Evolutionary conservation across 2,329 filamentous ascomycete genomes (phyloP), one percentile per base, ranked within the genome.

Genomic region (Metarhizium sp.): DNA sequence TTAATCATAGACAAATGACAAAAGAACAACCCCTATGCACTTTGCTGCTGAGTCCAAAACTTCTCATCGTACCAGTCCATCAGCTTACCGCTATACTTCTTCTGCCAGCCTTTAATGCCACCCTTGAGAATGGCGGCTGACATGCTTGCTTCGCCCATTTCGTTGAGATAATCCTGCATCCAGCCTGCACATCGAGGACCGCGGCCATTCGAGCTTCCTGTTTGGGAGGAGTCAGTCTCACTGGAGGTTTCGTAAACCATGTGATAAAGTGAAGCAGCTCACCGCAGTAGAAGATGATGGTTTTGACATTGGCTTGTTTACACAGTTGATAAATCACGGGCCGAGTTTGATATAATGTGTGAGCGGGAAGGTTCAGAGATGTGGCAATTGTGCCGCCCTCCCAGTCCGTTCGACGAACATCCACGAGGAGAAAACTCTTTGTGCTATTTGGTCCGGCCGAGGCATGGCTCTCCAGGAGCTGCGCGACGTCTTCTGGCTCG

Each of bases 311-410:
- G 2, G 78, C 79, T 55, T 76, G 71, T 59, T 73, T 75, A 66
- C 75, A 77, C 18, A 83, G 67, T 48, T 73, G 72, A 58, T 80
- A 75, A 32, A 81, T 63, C 6, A 69, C 67, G 4, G 74, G 70
- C 6, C 79, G 71, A 3, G 75, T 76, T 52, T 75, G 75, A 53
- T 79, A 80, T 43, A 82, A 72, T 13, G 72, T 76, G 54, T 82
- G 78, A 8, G 79, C 79, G 0, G 79, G 79, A 14, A 82, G 68
- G 59, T 83, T 82, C 59, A 86, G 71, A 1, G 82, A 83, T 2
- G 75, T 76, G 8, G 69, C 69, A 54, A 87, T 78, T 0, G 81
- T 85, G 45, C 82, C 84, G 30, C 84, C 84, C 62, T 76, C 74
- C 69, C 76, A 78, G 60, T 82, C 79, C 3, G 67, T 73, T 30